Conservation (phyloP, 2,329 filamentous ascomycete genomes). For the Grosmannia clavigera region DNA sequence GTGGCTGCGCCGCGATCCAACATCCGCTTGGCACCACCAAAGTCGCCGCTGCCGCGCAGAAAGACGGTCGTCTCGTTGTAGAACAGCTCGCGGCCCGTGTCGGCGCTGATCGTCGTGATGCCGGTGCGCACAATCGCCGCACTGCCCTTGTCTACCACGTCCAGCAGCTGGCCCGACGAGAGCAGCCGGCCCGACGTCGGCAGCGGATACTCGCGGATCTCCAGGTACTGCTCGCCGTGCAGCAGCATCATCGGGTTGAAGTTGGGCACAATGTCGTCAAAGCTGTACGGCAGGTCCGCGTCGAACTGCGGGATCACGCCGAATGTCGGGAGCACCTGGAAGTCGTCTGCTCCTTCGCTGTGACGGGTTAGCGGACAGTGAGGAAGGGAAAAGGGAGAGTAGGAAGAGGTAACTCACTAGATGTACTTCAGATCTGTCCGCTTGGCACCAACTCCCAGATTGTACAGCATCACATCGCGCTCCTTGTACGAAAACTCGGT, state of each 20-base stretch:
- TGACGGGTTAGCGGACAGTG: neutral
- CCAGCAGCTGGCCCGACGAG: conserved; percentile 69
- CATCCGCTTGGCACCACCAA: conserved; percentile 71
- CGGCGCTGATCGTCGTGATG: conserved; percentile 71
- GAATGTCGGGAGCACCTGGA: conserved; percentile 90
- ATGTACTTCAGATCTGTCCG: conserved; percentile 76
- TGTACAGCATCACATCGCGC: conserved; percentile 87
- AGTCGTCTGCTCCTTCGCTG: conserved; percentile 73
- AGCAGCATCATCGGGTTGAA: conserved; percentile 98
- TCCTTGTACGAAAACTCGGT: conserved; percentile 77
- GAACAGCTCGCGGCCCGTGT: conserved; percentile 80
- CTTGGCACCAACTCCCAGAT: conserved; percentile 87
- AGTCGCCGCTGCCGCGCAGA: conserved; percentile 81
- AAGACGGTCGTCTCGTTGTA: conserved; percentile 96
- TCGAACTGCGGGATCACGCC: conserved; percentile 93
- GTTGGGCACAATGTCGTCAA: conserved; percentile 80
- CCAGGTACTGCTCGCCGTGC: conserved; percentile 96
- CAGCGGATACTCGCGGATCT: conserved; percentile 83
- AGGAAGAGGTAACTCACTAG: conserved; percentile 35
- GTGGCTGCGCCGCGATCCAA: conserved; percentile 68
- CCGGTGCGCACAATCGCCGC: conserved; percentile 74
- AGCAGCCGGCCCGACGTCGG: conserved; percentile 70
- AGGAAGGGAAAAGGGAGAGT: neutral
- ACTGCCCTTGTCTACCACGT: conserved; percentile 91
- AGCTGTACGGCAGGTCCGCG: conserved; percentile 65